These are phyloP conservation scores for Tolypocladium endophyticum DNA, from an alignment of 2,329 filamentous ascomycete species.

Conservation along the genomic window DNA sequence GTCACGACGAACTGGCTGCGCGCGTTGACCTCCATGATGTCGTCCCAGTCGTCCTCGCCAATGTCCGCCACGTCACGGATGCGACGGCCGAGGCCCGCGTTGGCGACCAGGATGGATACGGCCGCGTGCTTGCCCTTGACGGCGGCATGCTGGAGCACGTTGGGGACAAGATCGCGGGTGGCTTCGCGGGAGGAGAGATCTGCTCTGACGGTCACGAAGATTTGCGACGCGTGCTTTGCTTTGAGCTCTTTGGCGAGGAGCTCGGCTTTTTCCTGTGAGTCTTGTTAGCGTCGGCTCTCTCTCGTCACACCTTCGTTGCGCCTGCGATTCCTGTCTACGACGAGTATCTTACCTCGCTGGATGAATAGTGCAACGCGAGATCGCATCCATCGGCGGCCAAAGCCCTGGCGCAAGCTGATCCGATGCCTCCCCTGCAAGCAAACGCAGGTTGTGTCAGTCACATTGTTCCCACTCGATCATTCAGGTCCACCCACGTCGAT, in stretches of 20 bases:
- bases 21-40: constrained; percentile 22
- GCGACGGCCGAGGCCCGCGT: constrained; percentile 20
- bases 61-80: constrained; percentile 22
- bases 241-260: constrained; percentile 15
- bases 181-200: constrained; percentile 16
- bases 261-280: constrained; percentile 18
- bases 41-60: constrained; percentile 23
- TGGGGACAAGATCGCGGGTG: constrained; percentile 12
- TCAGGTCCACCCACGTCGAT: constrained; percentile 13
- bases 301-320: background rate
- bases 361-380: constrained; percentile 21
- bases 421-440: constrained; percentile 21
- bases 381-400: constrained; percentile 24
- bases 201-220: constrained; percentile 15
- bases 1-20: constrained; percentile 23
- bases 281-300: background rate
- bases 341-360: constrained; percentile 14
- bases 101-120: constrained; percentile 20
- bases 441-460: background rate
- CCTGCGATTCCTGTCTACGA: background rate
- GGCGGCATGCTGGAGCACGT: constrained; percentile 7
- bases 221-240: constrained; percentile 12
- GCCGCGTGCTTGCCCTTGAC: constrained; percentile 13
- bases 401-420: constrained; percentile 18
- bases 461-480: background rate